These are phyloP conservation scores for Neophaeococcomyces aloes DNA, from an alignment of 2,329 filamentous ascomycete species.

Conservation along the genomic window DNA sequence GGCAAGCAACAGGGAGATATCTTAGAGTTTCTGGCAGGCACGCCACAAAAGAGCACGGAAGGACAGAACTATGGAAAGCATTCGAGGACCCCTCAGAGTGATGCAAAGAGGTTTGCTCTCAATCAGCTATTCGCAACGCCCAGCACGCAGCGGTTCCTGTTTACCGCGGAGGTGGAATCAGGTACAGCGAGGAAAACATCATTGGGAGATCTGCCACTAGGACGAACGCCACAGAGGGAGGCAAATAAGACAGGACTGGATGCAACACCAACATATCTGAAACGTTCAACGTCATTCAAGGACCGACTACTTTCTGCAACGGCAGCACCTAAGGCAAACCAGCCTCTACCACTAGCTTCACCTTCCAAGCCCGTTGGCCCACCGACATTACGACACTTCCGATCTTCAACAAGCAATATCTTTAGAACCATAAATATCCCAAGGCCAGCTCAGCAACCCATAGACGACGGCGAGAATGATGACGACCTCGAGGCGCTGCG, in stretches of 20 bases:
- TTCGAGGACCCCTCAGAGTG: constrained; percentile 32
- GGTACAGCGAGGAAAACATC: neutral
- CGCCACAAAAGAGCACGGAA: constrained; percentile 1
- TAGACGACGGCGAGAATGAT: constrained; percentile 29
- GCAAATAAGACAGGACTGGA: constrained; percentile 6
- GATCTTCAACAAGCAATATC: constrained; percentile 5
- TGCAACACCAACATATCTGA: constrained; percentile 19
- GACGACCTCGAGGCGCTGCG: constrained; percentile 35
- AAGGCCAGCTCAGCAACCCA: neutral
- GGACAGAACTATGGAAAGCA: constrained; percentile 6
- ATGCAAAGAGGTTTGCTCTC: constrained; percentile 35
- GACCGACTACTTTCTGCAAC: constrained; percentile 15
- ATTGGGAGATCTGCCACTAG: constrained; percentile 11
- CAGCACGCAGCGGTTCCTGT: constrained; percentile 34
- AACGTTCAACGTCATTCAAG: constrained; percentile 20
- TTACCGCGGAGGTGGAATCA: constrained; percentile 6
- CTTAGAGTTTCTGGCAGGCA: constrained; percentile 1
- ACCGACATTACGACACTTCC: constrained; percentile 11
- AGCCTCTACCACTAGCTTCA: constrained; percentile 5
- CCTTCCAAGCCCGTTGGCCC: constrained; percentile 11
- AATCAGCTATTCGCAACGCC: constrained; percentile 38
- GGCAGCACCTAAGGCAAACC: neutral
- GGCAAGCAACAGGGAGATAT: constrained; percentile 10
- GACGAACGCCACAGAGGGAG: constrained; percentile 7
- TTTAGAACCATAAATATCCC: neutral